These are phyloP conservation scores for Metschnikowia lachancei DNA, from an alignment of 805 yeast species.

Conservation along the genomic window DNA sequence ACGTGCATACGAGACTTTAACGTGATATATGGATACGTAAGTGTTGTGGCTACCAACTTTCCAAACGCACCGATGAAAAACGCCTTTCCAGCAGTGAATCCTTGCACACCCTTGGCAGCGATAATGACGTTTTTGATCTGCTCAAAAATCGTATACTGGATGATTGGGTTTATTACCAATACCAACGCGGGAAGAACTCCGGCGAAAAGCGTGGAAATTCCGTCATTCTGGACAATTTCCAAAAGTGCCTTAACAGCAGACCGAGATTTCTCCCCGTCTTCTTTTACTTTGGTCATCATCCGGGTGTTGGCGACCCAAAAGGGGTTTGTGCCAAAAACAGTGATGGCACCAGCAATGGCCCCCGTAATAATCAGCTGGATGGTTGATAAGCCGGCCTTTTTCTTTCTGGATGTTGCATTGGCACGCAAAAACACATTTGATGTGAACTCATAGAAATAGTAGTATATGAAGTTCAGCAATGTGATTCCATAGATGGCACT, in stretches of 20 bases:
- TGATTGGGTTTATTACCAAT: conserved; percentile 81
- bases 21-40: conserved; percentile 90
- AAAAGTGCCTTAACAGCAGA: conserved; percentile 56
- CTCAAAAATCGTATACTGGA: conserved; percentile 89
- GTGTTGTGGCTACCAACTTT: conserved; percentile 81
- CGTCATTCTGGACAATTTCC: conserved; percentile 68
- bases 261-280: conserved; percentile 21
- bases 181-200: conserved; percentile 88
- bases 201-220: conserved; percentile 67
- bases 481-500: conserved; percentile 85
- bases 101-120: conserved; percentile 46
- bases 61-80: conserved; percentile 87
- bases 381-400: conserved; percentile 49
- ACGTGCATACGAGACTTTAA: conserved; percentile 86
- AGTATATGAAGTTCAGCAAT: conserved; percentile 82
- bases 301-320: conserved; percentile 95
- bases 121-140: conserved; percentile 69
- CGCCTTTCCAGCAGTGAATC: conserved; percentile 71
- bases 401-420: conserved; percentile 28
- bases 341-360: conserved; percentile 81
- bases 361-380: conserved; percentile 73
- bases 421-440: conserved; percentile 42
- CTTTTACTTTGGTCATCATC: conserved; percentile 58
- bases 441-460: conserved; percentile 83
- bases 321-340: conserved; percentile 81